phyloP scores from a whole-genome alignment of 805 yeast species.

The Spencermartinsiella europaea region DNA sequence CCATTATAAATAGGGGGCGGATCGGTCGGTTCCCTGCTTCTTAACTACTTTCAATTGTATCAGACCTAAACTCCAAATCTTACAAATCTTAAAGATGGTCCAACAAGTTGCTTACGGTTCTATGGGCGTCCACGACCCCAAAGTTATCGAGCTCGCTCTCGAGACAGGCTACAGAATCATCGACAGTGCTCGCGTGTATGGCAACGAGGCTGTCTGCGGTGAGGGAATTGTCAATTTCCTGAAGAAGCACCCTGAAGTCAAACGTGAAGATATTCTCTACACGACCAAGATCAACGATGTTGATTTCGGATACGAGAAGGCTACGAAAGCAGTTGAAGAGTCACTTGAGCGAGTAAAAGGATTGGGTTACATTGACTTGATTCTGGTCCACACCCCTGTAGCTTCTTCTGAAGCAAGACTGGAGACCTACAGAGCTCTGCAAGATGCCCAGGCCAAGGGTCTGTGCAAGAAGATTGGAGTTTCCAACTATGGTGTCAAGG shows the following conservation, averaged over 20 bases:
- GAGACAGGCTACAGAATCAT: slow-evolving; percentile 64
- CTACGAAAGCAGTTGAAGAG: slow-evolving; percentile 46
- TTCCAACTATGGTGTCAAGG: slow-evolving; percentile 55
- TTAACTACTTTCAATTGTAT: too few relatives aligned
- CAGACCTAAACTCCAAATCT: too few relatives aligned
- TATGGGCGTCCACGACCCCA: slow-evolving; percentile 6
- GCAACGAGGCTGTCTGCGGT: slow-evolving; percentile 57
- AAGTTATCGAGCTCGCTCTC: slow-evolving; percentile 43
- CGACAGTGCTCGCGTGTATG: slow-evolving; percentile 63
- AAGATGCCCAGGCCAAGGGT: slow-evolving; percentile 47
- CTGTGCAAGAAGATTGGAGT: slow-evolving; percentile 53
- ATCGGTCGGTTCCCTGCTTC: too few relatives aligned
- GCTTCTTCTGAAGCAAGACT: slow-evolving; percentile 31
- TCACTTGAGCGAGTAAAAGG: slow-evolving; percentile 50
- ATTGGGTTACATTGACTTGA: slow-evolving; percentile 57
- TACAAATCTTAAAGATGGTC: slow-evolving; percentile 3
- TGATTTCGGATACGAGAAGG: slow-evolving; percentile 42
- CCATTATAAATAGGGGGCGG: too few relatives aligned
- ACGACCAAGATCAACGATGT: slow-evolving; percentile 71
- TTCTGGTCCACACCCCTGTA: slow-evolving; percentile 55
- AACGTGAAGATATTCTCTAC: slow-evolving; percentile 46
- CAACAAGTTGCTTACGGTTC: slow-evolving; percentile 1
- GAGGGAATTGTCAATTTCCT: slow-evolving; percentile 53
- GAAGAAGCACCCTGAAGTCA: slow-evolving; percentile 43
- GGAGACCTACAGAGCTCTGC: slow-evolving; percentile 50